Conservation (phyloP, 805 yeast species). For the Ascoidea tarda region DNA sequence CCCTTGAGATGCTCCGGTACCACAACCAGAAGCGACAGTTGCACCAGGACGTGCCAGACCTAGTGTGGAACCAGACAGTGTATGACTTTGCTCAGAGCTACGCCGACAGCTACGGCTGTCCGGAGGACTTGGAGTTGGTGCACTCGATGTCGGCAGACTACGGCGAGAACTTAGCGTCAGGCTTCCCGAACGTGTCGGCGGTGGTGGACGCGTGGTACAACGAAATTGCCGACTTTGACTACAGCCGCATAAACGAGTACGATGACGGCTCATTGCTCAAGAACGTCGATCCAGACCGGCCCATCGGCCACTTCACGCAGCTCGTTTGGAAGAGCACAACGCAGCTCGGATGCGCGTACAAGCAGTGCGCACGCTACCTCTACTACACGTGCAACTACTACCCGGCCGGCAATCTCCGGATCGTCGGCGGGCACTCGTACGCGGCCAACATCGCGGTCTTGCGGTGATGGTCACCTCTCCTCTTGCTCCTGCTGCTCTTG, state of each 20-base stretch:
- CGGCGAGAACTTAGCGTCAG: conserved; percentile 77
- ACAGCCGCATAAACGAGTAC: conserved; percentile 28
- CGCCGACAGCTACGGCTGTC: conserved; percentile 41
- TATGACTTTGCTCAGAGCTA: conserved; percentile 41
- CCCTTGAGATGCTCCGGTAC: too few species aligned
- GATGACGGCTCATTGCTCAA: conserved; percentile 7
- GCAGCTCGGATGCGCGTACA: conserved; percentile 59
- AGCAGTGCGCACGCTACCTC: conserved; percentile 26
- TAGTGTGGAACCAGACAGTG: conserved; percentile 42
- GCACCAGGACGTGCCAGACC: conserved; percentile 28
- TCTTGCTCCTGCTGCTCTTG: too few species aligned
- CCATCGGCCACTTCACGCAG: conserved; percentile 75
- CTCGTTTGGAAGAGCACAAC: conserved; percentile 57
- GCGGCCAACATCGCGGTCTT: too few species aligned
- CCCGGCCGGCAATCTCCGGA: too few species aligned
- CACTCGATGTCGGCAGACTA: conserved; percentile 55
- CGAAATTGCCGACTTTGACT: conserved; percentile 42
- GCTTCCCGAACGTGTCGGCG: conserved; percentile 32
- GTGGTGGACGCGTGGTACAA: conserved; percentile 70
- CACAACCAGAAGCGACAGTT: too few species aligned
- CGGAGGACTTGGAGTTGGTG: conserved; percentile 27
- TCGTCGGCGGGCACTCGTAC: too few species aligned
- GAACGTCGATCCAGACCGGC: too few species aligned
- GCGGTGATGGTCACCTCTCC: too few species aligned
- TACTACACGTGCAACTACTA: too few species aligned